Base-by-base conservation (phyloP, 2,329 filamentous ascomycete species). In the Stemphylium lycopersici region DNA sequence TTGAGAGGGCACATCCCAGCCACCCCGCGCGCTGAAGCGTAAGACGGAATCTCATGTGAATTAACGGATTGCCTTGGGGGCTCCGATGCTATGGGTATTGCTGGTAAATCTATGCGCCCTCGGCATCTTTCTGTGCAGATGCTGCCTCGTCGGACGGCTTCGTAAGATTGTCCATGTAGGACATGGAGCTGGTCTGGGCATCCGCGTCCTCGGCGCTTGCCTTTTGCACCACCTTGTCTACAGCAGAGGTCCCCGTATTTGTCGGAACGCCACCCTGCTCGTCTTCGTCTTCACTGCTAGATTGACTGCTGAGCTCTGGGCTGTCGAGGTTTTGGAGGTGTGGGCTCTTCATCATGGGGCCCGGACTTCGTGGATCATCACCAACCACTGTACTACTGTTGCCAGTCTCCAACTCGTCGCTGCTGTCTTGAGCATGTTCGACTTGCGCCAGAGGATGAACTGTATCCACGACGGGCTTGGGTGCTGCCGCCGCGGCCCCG, bases 401-500 rank as follows among this genome's bases (percentile, higher is more conserved):
- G 18, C 55, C 50, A 0, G 48, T 58, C 1, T 55, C 59, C 26
- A 58, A 40, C 11, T 65, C 63, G 16, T 62, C 65, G 15, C 60
- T 63, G 16, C 56, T 61, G 12, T 65, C 59, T 31, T 61, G 54
- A 10, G 62, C 57, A 24, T 62, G 65, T n/a, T 66, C 62, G 6
- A 66, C 67, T 20, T 72, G 63, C 7, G 69, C 66, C 43, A 76
- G 57, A 6, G 72, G 70, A 45, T 69, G 73, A 6, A 20, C 18
- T n/a, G 60, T 33, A 3, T 73, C 71, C 2, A 56, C 56, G 15
- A 46, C 45, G 31, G 56, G 68, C 40, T 75, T 77, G 13, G 79
- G 73, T 15, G 79, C 81, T 34, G 81, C 77, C 6, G 80, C 82
- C 52, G 76, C 76, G 2, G 79, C 78, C 29, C 83, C 81, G 12